Evolutionary conservation across 192 early-diverging fungal genomes (phyloP).

Genomic region (Gigaspora rosea): DNA sequence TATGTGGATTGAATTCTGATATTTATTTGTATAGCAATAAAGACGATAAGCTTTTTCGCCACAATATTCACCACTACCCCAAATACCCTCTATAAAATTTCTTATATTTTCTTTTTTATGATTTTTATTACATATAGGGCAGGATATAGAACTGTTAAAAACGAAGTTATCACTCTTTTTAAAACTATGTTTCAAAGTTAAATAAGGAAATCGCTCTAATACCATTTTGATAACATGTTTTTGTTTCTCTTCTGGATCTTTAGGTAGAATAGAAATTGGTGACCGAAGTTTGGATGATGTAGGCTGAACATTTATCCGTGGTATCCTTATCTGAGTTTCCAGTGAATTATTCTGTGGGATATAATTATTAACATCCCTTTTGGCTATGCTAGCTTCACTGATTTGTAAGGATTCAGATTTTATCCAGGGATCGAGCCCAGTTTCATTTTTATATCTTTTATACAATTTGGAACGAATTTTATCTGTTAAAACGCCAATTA

Average conservation of each 20-base stretch:
- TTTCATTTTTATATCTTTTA: constrained; percentile 23
- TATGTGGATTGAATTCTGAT: constrained; percentile 34
- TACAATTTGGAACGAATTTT: constrained; percentile 18
- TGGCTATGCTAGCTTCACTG: neutral
- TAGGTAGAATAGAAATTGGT: constrained; percentile 28
- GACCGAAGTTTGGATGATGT: constrained; percentile 13
- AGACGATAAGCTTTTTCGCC: constrained; percentile 24
- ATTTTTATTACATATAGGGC: constrained; percentile 30
- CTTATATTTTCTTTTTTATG: constrained; percentile 12
- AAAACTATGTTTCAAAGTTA: no score
- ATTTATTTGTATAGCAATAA: constrained; percentile 30
- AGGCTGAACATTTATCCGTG: constrained; percentile 13
- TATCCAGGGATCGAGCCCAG: constrained; percentile 15
- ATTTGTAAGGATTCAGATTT: constrained; percentile 17
- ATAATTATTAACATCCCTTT: constrained; percentile 19
- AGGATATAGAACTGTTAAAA: constrained; percentile 15
- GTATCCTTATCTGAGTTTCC: constrained; percentile 24
- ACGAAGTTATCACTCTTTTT: constrained; percentile 24
- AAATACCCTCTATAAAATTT: constrained; percentile 22
- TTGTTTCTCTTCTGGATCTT: constrained; percentile 23
- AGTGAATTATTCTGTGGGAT: constrained; percentile 18
- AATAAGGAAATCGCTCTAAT: constrained; percentile 24
- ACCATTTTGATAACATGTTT: neutral
- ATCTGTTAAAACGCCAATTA: constrained; percentile 13
- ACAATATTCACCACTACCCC: constrained; percentile 29